Evolutionary conservation across 768 basidiomycete species (phyloP).

Genomic region (Pisolithus albus): DNA sequence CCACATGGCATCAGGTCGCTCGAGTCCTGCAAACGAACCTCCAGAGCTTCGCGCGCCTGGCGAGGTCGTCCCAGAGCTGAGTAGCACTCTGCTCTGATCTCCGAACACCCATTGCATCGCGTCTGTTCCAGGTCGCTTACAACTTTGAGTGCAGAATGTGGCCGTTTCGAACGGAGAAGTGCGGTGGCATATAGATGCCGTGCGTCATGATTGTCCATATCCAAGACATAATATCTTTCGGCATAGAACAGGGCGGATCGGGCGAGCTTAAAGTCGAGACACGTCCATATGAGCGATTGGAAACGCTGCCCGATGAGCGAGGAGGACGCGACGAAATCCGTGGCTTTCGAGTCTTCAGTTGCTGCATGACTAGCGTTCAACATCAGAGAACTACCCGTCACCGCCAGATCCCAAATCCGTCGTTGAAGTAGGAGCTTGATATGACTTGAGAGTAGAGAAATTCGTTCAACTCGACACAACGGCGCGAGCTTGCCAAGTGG

Average conservation of each 20-base stretch:
- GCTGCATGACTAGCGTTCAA: constrained; percentile 42
- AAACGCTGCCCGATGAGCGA: constrained; percentile 63
- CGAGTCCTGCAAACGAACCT: constrained; percentile 49
- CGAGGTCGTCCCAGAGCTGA: constrained; percentile 64
- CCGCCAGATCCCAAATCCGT: background rate
- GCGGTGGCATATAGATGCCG: constrained; percentile 80
- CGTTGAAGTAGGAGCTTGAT: background rate
- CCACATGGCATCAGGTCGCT: constrained; percentile 51
- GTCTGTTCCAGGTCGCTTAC: constrained; percentile 57
- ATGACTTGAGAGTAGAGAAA: background rate
- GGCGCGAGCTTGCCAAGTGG: constrained; percentile 10
- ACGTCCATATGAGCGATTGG: constrained; percentile 71
- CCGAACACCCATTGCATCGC: constrained; percentile 67
- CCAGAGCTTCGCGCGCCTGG: constrained; percentile 68
- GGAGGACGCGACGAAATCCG: constrained; percentile 35
- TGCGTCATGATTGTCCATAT: constrained; percentile 68
- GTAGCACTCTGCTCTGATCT: constrained; percentile 75
- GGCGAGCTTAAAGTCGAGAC: constrained; percentile 73
- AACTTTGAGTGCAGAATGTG: constrained; percentile 67
- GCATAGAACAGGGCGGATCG: constrained; percentile 85
- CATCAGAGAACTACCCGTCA: constrained; percentile 13
- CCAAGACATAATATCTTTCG: constrained; percentile 72
- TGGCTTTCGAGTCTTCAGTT: constrained; percentile 35
- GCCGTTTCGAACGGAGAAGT: constrained; percentile 62
- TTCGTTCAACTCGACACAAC: background rate